Evolutionary conservation across 768 basidiomycete species (phyloP).

Genomic region (Serendipita sp.): DNA sequence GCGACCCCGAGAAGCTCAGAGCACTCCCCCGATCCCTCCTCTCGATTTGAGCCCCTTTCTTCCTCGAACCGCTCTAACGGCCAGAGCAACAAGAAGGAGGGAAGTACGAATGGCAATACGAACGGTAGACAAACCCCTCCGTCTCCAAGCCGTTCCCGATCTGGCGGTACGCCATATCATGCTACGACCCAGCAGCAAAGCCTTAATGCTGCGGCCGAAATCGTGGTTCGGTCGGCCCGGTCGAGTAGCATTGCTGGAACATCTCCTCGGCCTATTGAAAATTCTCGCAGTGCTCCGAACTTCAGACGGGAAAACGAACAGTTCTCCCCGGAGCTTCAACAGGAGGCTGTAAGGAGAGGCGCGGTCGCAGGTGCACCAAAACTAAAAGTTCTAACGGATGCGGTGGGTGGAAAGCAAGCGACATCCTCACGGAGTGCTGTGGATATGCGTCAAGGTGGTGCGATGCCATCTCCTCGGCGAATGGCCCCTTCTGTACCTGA

Average conservation of each 20-base stretch:
- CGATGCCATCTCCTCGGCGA: background rate
- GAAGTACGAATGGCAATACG: too few species aligned
- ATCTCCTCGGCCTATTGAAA: background rate
- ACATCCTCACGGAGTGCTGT: background rate
- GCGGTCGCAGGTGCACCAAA: background rate
- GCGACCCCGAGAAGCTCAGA: too few species aligned
- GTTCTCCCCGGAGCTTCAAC: background rate
- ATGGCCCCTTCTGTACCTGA: background rate
- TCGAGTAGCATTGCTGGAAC: background rate
- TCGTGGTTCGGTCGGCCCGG: constrained; percentile 23
- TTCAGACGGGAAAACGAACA: background rate
- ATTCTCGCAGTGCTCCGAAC: background rate
- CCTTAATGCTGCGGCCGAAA: constrained; percentile 53
- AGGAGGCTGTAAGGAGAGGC: background rate
- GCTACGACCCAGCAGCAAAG: constrained; percentile 49
- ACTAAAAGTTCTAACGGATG: background rate
- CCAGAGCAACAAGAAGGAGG: too few species aligned
- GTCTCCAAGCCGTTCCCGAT: background rate
- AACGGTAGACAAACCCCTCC: background rate
- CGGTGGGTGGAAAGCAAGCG: background rate
- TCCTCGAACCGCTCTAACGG: too few species aligned
- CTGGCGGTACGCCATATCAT: constrained; percentile 14
- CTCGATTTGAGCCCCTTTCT: too few species aligned
- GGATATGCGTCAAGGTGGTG: background rate
- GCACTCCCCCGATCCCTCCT: too few species aligned